Base-by-base conservation (phyloP, 78 protist species). In the Blattamonas nauphoetae region DNA sequence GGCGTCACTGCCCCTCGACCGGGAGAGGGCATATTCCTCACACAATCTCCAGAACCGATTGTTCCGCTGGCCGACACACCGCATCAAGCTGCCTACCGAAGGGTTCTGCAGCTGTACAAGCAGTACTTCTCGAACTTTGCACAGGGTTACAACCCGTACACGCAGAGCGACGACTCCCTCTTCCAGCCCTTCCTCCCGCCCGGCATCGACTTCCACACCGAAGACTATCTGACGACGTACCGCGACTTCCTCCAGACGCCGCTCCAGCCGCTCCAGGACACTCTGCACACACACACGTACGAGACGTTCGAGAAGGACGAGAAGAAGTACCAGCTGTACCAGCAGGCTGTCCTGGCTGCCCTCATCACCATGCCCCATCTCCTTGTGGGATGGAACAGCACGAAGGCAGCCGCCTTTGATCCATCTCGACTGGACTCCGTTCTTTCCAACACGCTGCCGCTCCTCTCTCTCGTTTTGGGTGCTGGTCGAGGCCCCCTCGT, bases 401-500 rank as follows among this genome's bases (percentile, higher is more conserved):
- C 11, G 71, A 11, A 55, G 21, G 21, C 11, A 55, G 71, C 71
- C 21, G n/a, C n/a, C n/a, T n/a, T n/a, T n/a, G n/a, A n/a, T n/a
- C n/a, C n/a, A n/a, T n/a, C n/a, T n/a, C n/a, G n/a, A n/a, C n/a
- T n/a, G n/a, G n/a, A n/a, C n/a, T n/a, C n/a, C n/a, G n/a, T n/a
- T n/a, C n/a, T n/a, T n/a, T n/a, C n/a, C n/a, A 55, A 55, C 71
- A 1, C 1, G 32, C 33, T 4, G 45, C 1, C 83, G 5, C 45
- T 21, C 11, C 87, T 92, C 1, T 89, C 94, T 36, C 92, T 95
- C 97, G 98, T 97, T 5, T 94, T 98, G 21, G 99, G 99, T 32
- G 98, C 99, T 0, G 99, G 99, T 11, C 88, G 99, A 0, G 99
- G 99, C 44, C 98, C 98, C 1, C 91, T 98, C 0, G 97, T 98